Evolutionary conservation across 2,329 filamentous ascomycete genomes (phyloP), one percentile per base, ranked within the genome.

Genomic region (Penicillium polonicum): DNA sequence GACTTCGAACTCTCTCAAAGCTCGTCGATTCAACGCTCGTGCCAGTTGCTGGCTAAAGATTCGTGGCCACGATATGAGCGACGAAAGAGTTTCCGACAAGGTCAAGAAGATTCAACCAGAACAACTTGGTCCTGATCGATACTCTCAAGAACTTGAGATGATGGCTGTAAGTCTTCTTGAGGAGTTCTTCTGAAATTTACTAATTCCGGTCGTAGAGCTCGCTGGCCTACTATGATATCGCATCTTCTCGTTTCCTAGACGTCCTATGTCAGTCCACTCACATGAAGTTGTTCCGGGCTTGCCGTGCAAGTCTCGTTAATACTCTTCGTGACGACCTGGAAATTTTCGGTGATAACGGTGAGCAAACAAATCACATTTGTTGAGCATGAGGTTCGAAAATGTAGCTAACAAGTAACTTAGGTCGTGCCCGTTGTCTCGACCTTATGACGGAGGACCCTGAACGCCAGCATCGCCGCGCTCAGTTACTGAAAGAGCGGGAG

Each of bases 201-300:
- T 65, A 55, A 68, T 45, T 44, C n/a, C 46, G 7, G 4, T 31
- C 49, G 33, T 50, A 76, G 75, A 70, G 63, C 5, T 66, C 70
- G 1, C 61, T 72, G 3, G 75, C 70, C 0, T 77, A 78, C 33
- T 78, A 78, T 36, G 70, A 75, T 6, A 63, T 77, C 23, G 76
- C 76, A 0, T 73, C 70, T 46, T 67, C 68, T 2, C 70, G 76
- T 6, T 78, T 76, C 38, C 57, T 76, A 0, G 76, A 78, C 51
- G 68, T 70, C 0, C 66, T 76, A 2, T 77, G 74, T 29, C 74
- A 77, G 58, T 67, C 67, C 1, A 70, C 74, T 0, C 63, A 76
- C 38, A 68, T 66, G 3, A 76, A 72, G 42, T 53, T 78, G 1
- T 74, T 76, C 36, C 62, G 60, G 3, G 71, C 70, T 33, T 78